A percentile compares a stretch with the other conserved stretches of the same genome.
Conservation (phyloP, 129 eudicot genomes). For the Ambrosia trifida region DNA sequence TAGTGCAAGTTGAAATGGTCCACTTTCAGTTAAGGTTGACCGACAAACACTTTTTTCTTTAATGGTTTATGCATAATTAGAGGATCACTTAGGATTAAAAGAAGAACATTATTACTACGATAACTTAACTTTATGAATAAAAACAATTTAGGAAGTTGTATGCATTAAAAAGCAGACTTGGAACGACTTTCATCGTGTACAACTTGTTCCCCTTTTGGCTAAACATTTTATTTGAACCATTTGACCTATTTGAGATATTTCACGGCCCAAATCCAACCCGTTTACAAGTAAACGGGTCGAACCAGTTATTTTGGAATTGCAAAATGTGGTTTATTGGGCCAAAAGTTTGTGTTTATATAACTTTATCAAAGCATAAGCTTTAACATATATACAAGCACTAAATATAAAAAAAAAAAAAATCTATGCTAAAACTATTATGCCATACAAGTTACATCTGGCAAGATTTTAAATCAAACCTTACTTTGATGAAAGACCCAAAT, state of each 20-base stretch:
- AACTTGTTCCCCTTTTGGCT: background rate
- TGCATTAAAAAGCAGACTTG: background rate
- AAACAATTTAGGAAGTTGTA: conserved; percentile 3
- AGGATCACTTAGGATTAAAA: background rate
- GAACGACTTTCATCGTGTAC: background rate
- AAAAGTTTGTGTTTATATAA: conserved; percentile 1
- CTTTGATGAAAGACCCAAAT: conserved; percentile 90
- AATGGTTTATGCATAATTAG: background rate
- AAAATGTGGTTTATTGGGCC: background rate
- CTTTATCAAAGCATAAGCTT: background rate
- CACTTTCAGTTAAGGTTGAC: background rate
- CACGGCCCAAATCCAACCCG: background rate
- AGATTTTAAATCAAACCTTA: conserved; percentile 49
- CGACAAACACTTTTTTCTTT: background rate
- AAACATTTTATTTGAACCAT: background rate
- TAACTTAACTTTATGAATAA: background rate
- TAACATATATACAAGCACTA: conserved; percentile 1
- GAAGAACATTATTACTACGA: background rate
- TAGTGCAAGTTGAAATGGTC: background rate
- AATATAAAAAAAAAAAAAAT: background rate
- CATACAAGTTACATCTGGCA: conserved; percentile 9
- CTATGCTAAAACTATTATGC: conserved; percentile 3
- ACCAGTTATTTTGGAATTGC: background rate
- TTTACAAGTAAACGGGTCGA: background rate
- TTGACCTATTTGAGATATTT: background rate